Evolutionary conservation across 1,139 yeast species (phyloP), one percentile per base, ranked within the genome.

Genomic region (Suhomyces atakaporum): DNA sequence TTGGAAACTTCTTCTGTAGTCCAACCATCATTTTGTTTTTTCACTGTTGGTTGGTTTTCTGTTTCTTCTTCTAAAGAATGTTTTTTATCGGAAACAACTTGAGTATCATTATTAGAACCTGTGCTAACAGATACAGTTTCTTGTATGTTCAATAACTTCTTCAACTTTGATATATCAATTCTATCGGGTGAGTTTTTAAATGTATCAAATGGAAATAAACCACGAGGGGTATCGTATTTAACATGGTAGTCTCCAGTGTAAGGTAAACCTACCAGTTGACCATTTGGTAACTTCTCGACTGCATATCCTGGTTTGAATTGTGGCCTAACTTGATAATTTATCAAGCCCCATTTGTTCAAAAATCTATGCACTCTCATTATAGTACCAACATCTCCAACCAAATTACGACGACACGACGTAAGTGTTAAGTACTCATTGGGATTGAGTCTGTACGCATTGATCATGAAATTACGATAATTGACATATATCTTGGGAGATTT

Each of bases 361-460:
- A 94, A 92, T 45, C 87, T 78, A 58, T 89, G 97, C 8, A 92
- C 79, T 46, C 99, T 76, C 77, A 92, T 80, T 43, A 94, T 75
- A 1, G 96, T 84, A 13, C 97, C 95, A 8, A 90, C 97, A 66
- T 94, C 98, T 27, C 98, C 98, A 15, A 89, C 94, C 44, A 94
- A 73, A 54, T 90, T 92, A 54, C 99, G 81, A 53, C 98, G 82
- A 42, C 95, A 87, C 0, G 97, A 94, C 0, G 98, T 92, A 38
- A 89, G 84, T 0, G 97, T 88, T 35, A 92, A 72, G 54, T 87
- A 90, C 60, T 92, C 98, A 52, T 84, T 82, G 10, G 98, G 98
- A 57, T 92, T 90, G 42, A 92, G 68, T 48, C 98, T 74, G 60
- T 92, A 94, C 5, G 96, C 78, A 60, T 92, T 89, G 33, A 92